Evolutionary conservation across 371 early-diverging fungal genomes (phyloP), one percentile per base, ranked within the genome.

Genomic region (Mucor saturninus): DNA sequence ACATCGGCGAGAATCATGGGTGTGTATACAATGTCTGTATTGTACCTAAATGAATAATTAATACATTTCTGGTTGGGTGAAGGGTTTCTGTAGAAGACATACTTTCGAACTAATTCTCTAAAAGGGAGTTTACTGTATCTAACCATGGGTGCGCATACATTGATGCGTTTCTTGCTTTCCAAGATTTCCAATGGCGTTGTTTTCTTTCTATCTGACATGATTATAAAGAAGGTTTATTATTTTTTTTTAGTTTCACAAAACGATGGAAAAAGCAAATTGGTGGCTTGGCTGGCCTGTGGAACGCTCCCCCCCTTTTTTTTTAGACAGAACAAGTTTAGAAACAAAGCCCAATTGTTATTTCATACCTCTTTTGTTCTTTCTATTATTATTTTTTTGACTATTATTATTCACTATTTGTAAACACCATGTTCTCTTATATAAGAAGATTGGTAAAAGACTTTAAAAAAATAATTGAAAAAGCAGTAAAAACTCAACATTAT

Each of bases 1-100:
- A 93, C 94, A 68, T 95, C 94, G 15, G 98, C 93, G 11, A 98
- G 82, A 53, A 98, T 96, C 99, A 99, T 99, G 31, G 99, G 98
- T 0, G 98, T 98, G 69, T 95, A 98, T 0, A 90, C 89, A n/a
- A 98, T 78, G 74, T 98, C 95, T 29, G 91, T 91, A 60, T 91
- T 92, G 85, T 97, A 98, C 53, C 90, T 88, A 39, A 32, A 7
- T 3, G n/a, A 60, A 56, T 49, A 62, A 56, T 55, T 26, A 42
- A 21, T 51, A 54, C 30, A 14, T 56, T 10, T 21, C 14, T 10
- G 15, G 11, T 29, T 54, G 14, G 29, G 61, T 35, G 8, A 37
- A 28, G 65, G 13, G n/a, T 14, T 35, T 6, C 43, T 45, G 6
- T 15, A 45, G 6, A n/a, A 5, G 46, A 43, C 81, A 74, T 84